A percentile compares a stretch with the other conserved stretches of the same genome.
Conservation (phyloP, 2,329 filamentous ascomycete species). For the Aureobasidium sp. region DNA sequence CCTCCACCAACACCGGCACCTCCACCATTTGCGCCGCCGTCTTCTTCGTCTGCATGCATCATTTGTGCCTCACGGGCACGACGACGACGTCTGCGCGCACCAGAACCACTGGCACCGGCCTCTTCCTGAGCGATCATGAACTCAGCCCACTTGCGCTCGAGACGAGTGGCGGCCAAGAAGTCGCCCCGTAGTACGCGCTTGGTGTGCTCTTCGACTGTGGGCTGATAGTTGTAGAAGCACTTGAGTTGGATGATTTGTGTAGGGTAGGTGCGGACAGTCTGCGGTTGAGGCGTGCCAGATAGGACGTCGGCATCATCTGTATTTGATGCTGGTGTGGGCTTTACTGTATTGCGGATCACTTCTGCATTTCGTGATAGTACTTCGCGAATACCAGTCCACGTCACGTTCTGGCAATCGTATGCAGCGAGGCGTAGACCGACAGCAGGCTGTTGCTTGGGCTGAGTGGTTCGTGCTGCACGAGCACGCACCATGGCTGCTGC, state of each 20-base stretch:
- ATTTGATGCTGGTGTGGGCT: constrained; percentile 22
- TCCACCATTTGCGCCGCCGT: constrained; percentile 38
- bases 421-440: constrained; percentile 68
- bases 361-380: constrained; percentile 79
- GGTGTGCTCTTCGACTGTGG: constrained; percentile 87
- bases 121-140: constrained; percentile 92
- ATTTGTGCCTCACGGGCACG: constrained; percentile 74
- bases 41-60: constrained; percentile 73
- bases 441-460: constrained; percentile 29
- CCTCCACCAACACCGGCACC: constrained; percentile 23
- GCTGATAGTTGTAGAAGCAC: constrained; percentile 92
- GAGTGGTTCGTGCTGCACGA: constrained; percentile 33
- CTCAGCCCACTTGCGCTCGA: constrained; percentile 87
- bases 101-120: constrained; percentile 58
- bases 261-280: constrained; percentile 46
- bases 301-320: neutral
- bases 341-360: constrained; percentile 37
- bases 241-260: constrained; percentile 78
- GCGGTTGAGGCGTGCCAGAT: neutral
- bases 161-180: constrained; percentile 60
- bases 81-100: constrained; percentile 61
- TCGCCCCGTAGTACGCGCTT: constrained; percentile 76
- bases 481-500: constrained; percentile 69
- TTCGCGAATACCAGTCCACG: constrained; percentile 85
- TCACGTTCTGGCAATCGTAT: constrained; percentile 87